Conservation (phyloP, 441 rosid genomes). For the Hypseocharis bilobata region DNA sequence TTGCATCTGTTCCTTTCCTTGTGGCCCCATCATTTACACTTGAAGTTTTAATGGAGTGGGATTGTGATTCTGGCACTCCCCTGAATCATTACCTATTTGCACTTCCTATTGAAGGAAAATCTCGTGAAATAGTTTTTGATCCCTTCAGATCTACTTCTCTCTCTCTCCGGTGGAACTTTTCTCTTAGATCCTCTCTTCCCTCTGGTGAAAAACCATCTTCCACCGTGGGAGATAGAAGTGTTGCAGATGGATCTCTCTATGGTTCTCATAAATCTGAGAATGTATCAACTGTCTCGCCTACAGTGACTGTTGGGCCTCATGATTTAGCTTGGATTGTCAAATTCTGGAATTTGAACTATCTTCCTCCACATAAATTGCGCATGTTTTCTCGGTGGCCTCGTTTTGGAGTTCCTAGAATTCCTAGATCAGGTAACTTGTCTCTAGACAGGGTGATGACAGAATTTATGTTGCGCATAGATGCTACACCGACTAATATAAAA, state of each 20-base stretch:
- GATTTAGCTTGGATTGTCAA: constrained; percentile 87
- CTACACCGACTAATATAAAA: constrained; percentile 59
- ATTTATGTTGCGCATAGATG: constrained; percentile 85
- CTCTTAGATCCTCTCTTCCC: constrained; percentile 51
- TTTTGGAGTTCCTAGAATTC: constrained; percentile 71
- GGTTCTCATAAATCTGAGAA: constrained; percentile 42
- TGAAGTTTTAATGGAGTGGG: constrained; percentile 93
- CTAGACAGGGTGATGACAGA: constrained; percentile 91
- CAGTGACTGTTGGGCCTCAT: constrained; percentile 79
- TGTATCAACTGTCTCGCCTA: constrained; percentile 41
- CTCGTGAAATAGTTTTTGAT: constrained; percentile 78
- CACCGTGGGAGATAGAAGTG: constrained; percentile 27
- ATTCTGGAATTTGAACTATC: constrained; percentile 74
- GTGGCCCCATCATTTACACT: constrained; percentile 68
- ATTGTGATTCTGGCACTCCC: constrained; percentile 81
- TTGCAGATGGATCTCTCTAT: constrained; percentile 29
- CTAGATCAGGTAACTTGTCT: constrained; percentile 84
- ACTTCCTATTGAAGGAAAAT: constrained; percentile 74
- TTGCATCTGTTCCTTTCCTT: constrained; percentile 48
- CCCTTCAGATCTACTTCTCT: constrained; percentile 94
- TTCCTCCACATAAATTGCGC: constrained; percentile 94
- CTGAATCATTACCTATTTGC: constrained; percentile 87
- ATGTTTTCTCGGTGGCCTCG: constrained; percentile 89
- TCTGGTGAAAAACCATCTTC: constrained; percentile 35
- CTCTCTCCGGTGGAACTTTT: constrained; percentile 78